phyloP scores from a whole-genome alignment of 1,284 basidiomycete genomes.

The Cutaneotrichosporon cavernicola region DNA sequence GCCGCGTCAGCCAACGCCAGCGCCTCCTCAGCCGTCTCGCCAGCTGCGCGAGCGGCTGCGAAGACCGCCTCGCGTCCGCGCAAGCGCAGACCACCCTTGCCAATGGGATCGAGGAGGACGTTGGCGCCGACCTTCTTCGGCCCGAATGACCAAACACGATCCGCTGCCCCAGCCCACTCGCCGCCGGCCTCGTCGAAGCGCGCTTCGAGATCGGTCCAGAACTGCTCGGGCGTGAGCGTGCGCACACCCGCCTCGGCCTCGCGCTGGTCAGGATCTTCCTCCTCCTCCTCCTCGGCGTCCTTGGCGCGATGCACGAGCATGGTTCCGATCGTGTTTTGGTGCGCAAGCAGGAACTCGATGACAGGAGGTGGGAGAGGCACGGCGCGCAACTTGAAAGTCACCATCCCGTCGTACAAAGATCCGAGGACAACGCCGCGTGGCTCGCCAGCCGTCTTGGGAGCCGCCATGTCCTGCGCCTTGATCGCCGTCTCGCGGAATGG shows the following conservation, averaged over 20 bases:
- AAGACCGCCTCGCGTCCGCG: slow-evolving; percentile 43
- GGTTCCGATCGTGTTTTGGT: slow-evolving; percentile 54
- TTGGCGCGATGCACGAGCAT: slow-evolving; percentile 46
- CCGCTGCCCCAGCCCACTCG: slow-evolving; percentile 74
- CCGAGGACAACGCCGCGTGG: slow-evolving; percentile 77
- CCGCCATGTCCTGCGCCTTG: slow-evolving; percentile 78
- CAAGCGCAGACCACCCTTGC: slow-evolving; percentile 34
- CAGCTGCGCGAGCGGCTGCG: slow-evolving; percentile 43
- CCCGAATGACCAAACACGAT: slow-evolving; percentile 86
- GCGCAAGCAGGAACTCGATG: slow-evolving; percentile 72
- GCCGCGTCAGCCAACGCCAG: slow-evolving; percentile 38
- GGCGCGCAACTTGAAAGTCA: slow-evolving; percentile 81
- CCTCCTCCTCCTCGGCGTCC: slow-evolving; percentile 30
- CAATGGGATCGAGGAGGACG: slow-evolving; percentile 69
- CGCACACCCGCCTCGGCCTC: slow-evolving; percentile 52
- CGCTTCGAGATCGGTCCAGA: slow-evolving; percentile 72
- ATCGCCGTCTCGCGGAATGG: slow-evolving; percentile 96
- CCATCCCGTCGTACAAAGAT: slow-evolving; percentile 66
- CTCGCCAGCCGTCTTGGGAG: slow-evolving; percentile 71
- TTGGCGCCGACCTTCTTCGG: slow-evolving; percentile 85
- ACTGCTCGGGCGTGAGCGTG: slow-evolving; percentile 69
- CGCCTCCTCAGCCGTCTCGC: slow-evolving; percentile 48
- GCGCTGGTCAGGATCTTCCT: slow-evolving; percentile 45
- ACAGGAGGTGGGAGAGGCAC: slow-evolving; percentile 70
- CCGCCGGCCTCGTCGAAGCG: slow-evolving; percentile 68